These are phyloP conservation scores for Babesia bigemina DNA, from an alignment of 169 alveolate genomes.

Conservation along the genomic window DNA sequence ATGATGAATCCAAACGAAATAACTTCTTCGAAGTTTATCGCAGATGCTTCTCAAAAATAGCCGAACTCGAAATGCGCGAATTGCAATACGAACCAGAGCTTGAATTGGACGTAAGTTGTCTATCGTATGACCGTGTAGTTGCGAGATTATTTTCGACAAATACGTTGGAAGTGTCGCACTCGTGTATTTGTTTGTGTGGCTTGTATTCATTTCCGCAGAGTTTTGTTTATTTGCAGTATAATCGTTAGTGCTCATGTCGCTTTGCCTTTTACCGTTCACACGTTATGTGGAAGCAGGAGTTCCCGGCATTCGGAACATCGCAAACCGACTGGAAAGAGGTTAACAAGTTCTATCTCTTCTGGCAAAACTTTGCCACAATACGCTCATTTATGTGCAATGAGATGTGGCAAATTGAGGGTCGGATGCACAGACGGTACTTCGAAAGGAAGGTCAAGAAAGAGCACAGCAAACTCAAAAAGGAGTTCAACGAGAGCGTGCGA, in stretches of 20 bases:
- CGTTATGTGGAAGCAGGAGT: conserved; percentile 9
- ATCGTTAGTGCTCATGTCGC: no score
- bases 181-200: no score
- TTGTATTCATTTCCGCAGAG: no score
- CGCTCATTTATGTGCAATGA: conserved; percentile 23
- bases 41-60: conserved; percentile 28
- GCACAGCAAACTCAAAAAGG: conserved; percentile 43
- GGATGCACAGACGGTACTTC: conserved; percentile 19
- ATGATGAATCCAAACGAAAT: conserved; percentile 33
- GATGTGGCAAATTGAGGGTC: conserved; percentile 25
- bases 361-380: conserved; percentile 34
- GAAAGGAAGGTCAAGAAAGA: conserved; percentile 37
- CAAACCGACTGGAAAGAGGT: conserved; percentile 22
- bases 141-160: no score
- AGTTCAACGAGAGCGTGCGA: conserved; percentile 36
- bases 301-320: conserved; percentile 43
- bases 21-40: conserved; percentile 33
- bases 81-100: conserved; percentile 3
- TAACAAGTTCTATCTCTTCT: conserved; percentile 19
- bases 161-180: no score
- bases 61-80: conserved; percentile 20
- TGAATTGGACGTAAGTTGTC: conserved; percentile 12
- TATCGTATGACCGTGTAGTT: not conserved
- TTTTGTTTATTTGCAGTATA: no score
- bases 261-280: no score